Base-by-base conservation (phyloP, 495 filamentous ascomycete species). In the Xylaria venustula region DNA sequence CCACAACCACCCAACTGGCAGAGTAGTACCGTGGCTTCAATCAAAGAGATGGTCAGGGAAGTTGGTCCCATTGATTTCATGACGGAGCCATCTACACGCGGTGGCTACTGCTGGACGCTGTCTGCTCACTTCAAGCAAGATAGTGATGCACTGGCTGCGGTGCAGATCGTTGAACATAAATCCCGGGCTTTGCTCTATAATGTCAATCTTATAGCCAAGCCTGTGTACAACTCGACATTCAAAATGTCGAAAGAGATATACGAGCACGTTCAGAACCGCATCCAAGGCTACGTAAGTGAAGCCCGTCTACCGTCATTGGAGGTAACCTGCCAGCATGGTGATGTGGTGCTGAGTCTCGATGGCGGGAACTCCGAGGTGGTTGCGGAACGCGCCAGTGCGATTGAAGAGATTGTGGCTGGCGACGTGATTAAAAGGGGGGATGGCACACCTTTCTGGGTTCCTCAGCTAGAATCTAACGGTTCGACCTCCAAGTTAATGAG, bases 191-290 rank as follows among this genome's bases (percentile, higher is more conserved):
- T 51, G 11, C 49, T 28, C 8, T 34, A 51, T 36, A 7, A 36
- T 20, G 30, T 20, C 28, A 11, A 15, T 23, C 49, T 51, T 36
- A 51, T 14, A 4, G 49, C 30, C n/a, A 51, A 22, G 22, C n/a
- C 36, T 14, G 12, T 51, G 30, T 51, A 36, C 8, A 36, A 1
- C 49, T 51, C 49, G 9, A 51, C 49, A 9, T 51, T 51, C 49
- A 51, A 51, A 3, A 17, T 51, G 6, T 51, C 49, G 49, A 51
- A 51, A 14, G 30, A 51, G 36, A 17, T 51, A 36, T 51, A 51
- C 28, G 8, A 51, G 22, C 49, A 51, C 30, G 11, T 51, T 22
- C 17, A 51, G 49, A 12, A 23, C 14, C 49, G 30, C 49, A 28
- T 51, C 8, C 1, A 51, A 36, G 49, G 36, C 49, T 15, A 19